Evolutionary conservation across 139 green algal genomes (phyloP).

Genomic region (Picochlorum sp.): DNA sequence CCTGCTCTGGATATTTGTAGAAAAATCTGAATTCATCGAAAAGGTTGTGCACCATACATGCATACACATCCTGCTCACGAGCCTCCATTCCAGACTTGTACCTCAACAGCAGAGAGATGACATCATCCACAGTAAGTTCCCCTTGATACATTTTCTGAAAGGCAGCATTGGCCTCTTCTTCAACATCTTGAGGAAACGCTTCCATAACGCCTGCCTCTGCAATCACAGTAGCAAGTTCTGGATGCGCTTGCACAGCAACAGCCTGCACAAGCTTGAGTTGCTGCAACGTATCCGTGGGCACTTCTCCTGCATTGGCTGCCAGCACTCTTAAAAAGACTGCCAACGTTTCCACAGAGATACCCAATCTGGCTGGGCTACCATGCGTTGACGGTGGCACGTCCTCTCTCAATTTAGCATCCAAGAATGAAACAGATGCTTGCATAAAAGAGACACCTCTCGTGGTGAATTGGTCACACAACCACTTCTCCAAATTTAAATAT

Average conservation of each 20-base stretch:
- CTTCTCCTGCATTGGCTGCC: constrained; percentile 17
- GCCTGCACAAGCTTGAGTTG: constrained; percentile 31
- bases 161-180: constrained; percentile 87
- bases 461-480: constrained; percentile 56
- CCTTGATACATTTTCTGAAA: constrained; percentile 70
- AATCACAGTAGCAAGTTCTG: constrained; percentile 21
- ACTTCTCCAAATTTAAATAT: constrained; percentile 85
- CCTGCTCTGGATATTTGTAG: constrained; percentile 75
- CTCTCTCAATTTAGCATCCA: constrained; percentile 41
- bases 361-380: constrained; percentile 2
- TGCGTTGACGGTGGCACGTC: constrained; percentile 6
- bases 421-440: constrained; percentile 47
- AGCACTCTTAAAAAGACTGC: constrained; percentile 57
- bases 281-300: constrained; percentile 33
- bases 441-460: constrained; percentile 44
- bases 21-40: constrained; percentile 98
- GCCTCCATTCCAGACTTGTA: constrained; percentile 15
- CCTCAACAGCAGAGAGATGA: constrained; percentile 71
- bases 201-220: constrained; percentile 8
- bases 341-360: constrained; percentile 33
- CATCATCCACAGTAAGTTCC: constrained; percentile 50
- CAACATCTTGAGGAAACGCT: constrained; percentile 55
- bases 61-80: constrained; percentile 75
- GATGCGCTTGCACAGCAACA: constrained; percentile 27
- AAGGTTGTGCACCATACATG: constrained; percentile 96